A percentile compares a stretch with the other conserved stretches of the same genome.
phyloP scores from a whole-genome alignment of 352 stramenopile species.

The Phytophthora pistaciae region DNA sequence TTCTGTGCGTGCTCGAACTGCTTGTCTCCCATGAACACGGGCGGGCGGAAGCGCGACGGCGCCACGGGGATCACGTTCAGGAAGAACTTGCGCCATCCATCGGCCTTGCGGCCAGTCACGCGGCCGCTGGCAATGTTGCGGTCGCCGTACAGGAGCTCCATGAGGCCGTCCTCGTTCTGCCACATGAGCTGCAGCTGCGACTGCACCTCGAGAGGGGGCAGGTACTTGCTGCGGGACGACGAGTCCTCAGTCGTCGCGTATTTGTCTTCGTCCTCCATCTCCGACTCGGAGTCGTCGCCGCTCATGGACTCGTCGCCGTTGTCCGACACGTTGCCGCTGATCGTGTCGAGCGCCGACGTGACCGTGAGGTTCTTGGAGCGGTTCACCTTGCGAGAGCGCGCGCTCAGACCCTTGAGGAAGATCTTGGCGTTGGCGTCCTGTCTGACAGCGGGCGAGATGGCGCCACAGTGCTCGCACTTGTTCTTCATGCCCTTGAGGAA shows the following conservation, averaged over 20 bases:
- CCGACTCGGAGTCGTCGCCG: constrained; percentile 73
- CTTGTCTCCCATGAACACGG: constrained; percentile 96
- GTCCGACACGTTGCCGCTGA: constrained; percentile 76
- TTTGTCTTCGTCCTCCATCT: constrained; percentile 82
- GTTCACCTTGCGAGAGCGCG: constrained; percentile 84
- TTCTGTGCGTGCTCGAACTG: constrained; percentile 99
- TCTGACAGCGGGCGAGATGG: constrained; percentile 95
- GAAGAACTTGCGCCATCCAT: constrained; percentile 97
- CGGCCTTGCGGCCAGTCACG: constrained; percentile 49
- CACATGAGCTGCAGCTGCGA: constrained; percentile 96
- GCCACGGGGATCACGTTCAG: constrained; percentile 96
- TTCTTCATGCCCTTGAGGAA: constrained; percentile 94
- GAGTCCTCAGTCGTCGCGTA: constrained; percentile 71
- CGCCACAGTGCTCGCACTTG: constrained; percentile 98
- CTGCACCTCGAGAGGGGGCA: constrained; percentile 96
- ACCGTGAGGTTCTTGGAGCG: constrained; percentile 86
- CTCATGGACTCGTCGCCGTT: constrained; percentile 43
- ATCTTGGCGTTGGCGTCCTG: constrained; percentile 99
- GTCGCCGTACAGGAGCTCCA: constrained; percentile 94
- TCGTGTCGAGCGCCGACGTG: constrained; percentile 84
- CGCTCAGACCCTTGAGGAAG: constrained; percentile 94
- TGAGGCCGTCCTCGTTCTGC: constrained; percentile 93
- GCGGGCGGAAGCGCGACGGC: constrained; percentile 98
- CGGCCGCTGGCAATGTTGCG: constrained; percentile 75
- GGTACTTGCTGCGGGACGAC: constrained; percentile 91